phyloP scores from a whole-genome alignment of 345 rosid species.

The Pseudoturritis turrita region DNA sequence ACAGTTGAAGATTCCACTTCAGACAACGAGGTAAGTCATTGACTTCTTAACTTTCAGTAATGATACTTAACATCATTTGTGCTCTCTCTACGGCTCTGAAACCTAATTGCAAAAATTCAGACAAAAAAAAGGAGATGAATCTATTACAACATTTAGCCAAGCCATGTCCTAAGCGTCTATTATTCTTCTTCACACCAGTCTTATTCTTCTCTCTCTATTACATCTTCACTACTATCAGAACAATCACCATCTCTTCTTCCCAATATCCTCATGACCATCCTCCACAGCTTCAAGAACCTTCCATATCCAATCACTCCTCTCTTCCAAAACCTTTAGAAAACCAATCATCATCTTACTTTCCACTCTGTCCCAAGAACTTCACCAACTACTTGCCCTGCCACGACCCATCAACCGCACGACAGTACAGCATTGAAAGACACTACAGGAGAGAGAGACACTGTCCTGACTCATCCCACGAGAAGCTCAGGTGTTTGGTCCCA shows the following conservation, averaged over 20 bases:
- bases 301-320: conserved; percentile 5
- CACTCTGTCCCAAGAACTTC: conserved; percentile 47
- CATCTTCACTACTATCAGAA: conserved; percentile 7
- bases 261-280: conserved; percentile 29
- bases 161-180: conserved; percentile 2
- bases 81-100: not conserved
- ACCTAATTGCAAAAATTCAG: conserved; percentile 10
- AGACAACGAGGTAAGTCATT: not conserved
- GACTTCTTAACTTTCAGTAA: not conserved
- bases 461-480: conserved; percentile 33
- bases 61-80: not conserved
- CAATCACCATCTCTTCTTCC: conserved; percentile 22
- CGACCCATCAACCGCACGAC: conserved; percentile 38
- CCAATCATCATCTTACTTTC: conserved; percentile 23
- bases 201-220: conserved; percentile 14
- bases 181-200: conserved; percentile 10
- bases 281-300: conserved; percentile 20
- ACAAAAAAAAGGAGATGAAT: not conserved
- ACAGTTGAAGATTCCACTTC: conserved; percentile 16
- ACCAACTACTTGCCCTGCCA: conserved; percentile 64
- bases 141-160: conserved; percentile 13
- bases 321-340: conserved; percentile 14
- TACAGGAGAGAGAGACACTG: conserved; percentile 60
- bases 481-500: conserved; percentile 50
- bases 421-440: conserved; percentile 33